Percentiles rank a stretch among this genome's conserved stretches.
Conservation (phyloP, 495 filamentous ascomycete species). For the Cetradonia linearis region DNA sequence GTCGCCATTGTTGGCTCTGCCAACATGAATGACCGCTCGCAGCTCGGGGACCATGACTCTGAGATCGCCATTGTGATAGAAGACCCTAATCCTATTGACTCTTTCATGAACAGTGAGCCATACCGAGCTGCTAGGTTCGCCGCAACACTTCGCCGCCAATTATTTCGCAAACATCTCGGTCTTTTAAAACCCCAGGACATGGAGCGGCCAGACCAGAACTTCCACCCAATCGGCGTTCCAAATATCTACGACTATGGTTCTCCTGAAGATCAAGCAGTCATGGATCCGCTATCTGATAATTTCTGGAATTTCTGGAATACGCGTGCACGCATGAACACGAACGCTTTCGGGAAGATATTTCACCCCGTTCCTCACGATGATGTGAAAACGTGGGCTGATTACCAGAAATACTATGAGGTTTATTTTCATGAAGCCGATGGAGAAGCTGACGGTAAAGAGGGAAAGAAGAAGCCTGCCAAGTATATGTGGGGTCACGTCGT, state of each 20-base stretch:
- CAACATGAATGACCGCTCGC: slow-evolving; percentile 90
- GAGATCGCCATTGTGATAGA: slow-evolving; percentile 76
- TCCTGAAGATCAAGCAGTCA: slow-evolving; percentile 59
- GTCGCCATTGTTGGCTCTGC: slow-evolving; percentile 85
- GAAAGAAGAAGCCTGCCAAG: slow-evolving; percentile 35
- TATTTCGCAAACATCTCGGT: slow-evolving; percentile 88
- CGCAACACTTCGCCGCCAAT: slow-evolving; percentile 65
- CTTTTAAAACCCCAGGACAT: slow-evolving; percentile 63
- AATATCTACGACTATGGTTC: slow-evolving; percentile 80
- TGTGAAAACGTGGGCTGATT: slow-evolving; percentile 73
- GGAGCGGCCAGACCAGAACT: slow-evolving; percentile 57
- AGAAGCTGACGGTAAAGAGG: slow-evolving; percentile 35
- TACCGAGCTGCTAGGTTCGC: slow-evolving; percentile 74
- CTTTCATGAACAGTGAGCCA: slow-evolving; percentile 58
- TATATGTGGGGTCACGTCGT: slow-evolving; percentile 82
- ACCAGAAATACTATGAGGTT: slow-evolving; percentile 70
- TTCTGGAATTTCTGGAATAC: slow-evolving; percentile 63
- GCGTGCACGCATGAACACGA: slow-evolving; percentile 69
- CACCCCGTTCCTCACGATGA: slow-evolving; percentile 76
- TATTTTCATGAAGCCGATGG: slow-evolving; percentile 53
- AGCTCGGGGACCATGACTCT: slow-evolving; percentile 77
- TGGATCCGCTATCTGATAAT: slow-evolving; percentile 58
- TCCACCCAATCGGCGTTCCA: slow-evolving; percentile 58
- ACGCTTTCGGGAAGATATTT: slow-evolving; percentile 78
- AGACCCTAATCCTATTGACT: slow-evolving; percentile 59